phyloP scores from a whole-genome alignment of 1,284 basidiomycete genomes.

The Kalmanozyma brasiliensis region DNA sequence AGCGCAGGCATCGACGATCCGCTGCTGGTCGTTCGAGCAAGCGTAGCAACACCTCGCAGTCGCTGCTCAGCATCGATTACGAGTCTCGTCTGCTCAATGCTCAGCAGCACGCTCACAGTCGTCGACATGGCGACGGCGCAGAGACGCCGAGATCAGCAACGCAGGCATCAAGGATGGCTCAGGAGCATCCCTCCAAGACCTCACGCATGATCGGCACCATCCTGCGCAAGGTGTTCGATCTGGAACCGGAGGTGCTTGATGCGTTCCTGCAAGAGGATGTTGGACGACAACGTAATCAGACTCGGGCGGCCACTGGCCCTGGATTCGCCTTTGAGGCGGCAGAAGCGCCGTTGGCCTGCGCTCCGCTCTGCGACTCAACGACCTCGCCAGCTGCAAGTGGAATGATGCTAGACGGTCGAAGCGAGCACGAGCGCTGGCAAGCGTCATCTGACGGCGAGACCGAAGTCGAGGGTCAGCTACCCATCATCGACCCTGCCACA shows the following conservation, averaged over 20 bases:
- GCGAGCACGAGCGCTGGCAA: constrained; percentile 24
- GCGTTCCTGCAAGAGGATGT: constrained; percentile 39
- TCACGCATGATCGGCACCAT: constrained; percentile 43
- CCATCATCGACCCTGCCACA: constrained; percentile 12
- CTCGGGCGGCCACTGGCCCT: neutral
- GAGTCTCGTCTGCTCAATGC: constrained; percentile 19
- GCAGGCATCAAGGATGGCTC: constrained; percentile 14
- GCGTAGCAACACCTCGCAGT: constrained; percentile 48
- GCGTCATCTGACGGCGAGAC: constrained; percentile 8
- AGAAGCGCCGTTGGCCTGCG: constrained; percentile 20
- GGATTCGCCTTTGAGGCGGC: constrained; percentile 32
- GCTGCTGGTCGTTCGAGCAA: constrained; percentile 45
- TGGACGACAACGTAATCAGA: constrained; percentile 4
- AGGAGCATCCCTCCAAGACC: constrained; percentile 32
- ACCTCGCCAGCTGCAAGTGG: neutral
- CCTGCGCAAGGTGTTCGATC: constrained; percentile 41
- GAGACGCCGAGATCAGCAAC: constrained; percentile 25
- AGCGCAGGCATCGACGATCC: constrained; percentile 38
- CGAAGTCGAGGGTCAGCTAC: constrained; percentile 5
- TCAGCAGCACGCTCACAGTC: neutral
- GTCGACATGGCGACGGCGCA: constrained; percentile 15
- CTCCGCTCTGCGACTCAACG: constrained; percentile 12
- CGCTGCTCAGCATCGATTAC: constrained; percentile 36
- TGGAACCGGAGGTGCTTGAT: constrained; percentile 52
- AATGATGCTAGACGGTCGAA: constrained; percentile 31